Conservation (phyloP, 331 rosid species). For the Rosa hybrid region DNA sequence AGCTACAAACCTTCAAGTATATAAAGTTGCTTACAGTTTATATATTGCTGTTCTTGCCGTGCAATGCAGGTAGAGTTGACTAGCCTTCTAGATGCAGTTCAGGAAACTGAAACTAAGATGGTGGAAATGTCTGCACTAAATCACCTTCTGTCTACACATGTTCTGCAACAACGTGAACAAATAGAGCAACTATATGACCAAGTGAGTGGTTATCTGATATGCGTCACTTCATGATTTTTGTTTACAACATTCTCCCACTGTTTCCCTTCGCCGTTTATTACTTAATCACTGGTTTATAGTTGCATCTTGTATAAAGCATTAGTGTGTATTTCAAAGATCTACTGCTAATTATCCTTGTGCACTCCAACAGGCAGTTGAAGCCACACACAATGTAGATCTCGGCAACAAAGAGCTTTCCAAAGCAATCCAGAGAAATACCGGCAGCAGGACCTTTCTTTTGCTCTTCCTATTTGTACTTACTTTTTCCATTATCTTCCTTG, state of each 20-base stretch:
- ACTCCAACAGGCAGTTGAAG: constrained; percentile 85
- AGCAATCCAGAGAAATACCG: constrained; percentile 79
- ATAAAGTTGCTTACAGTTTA: constrained; percentile 1
- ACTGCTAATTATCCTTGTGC: not conserved
- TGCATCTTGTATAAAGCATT: not conserved
- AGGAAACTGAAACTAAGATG: constrained; percentile 96
- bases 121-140: constrained; percentile 97
- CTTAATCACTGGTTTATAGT: not conserved
- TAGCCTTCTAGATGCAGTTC: constrained; percentile 77
- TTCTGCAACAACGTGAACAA: constrained; percentile 93
- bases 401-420: constrained; percentile 94
- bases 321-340: not conserved
- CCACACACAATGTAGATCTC: constrained; percentile 83
- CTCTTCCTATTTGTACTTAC: constrained; percentile 86
- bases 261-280: not conserved
- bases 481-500: constrained; percentile 81
- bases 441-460: constrained; percentile 91
- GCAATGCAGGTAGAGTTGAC: constrained; percentile 76
- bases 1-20: not conserved
- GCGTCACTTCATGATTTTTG: not conserved
- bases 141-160: constrained; percentile 95
- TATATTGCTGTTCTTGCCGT: constrained; percentile 22
- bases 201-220: constrained; percentile 38
- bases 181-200: constrained; percentile 85
- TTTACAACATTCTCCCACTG: not conserved